Evolutionary conservation across 1,284 basidiomycete species (phyloP).

Genomic region (Anthracocystis setariae): DNA sequence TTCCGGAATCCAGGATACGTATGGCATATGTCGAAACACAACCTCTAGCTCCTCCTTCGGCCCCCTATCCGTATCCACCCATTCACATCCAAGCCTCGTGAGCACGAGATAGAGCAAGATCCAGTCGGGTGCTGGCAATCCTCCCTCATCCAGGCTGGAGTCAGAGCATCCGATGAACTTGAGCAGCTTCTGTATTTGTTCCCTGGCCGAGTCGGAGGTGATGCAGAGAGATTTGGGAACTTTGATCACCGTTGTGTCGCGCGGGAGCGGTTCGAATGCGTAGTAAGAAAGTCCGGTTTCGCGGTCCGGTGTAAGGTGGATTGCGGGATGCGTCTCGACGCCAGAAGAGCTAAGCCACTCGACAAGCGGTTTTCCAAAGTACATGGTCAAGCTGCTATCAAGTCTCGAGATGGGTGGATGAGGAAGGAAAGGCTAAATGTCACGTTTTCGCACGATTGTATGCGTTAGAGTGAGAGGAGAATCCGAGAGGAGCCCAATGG

Average conservation of each 20-base stretch:
- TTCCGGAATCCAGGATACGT: constrained; percentile 45
- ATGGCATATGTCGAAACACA: constrained; percentile 31
- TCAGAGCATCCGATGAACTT: not conserved
- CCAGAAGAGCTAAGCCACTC: constrained; percentile 24
- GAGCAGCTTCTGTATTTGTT: constrained; percentile 1
- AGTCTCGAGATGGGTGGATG: constrained; percentile 1
- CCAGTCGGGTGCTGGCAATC: constrained; percentile 27
- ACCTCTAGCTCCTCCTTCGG: not conserved
- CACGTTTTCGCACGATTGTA: too few species aligned
- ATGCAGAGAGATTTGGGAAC: constrained; percentile 34
- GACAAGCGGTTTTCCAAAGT: constrained; percentile 4
- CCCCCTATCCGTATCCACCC: not conserved
- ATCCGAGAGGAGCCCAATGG: too few species aligned
- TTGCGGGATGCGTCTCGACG: constrained; percentile 17
- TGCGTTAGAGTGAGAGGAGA: too few species aligned
- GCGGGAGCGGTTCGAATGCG: constrained; percentile 12
- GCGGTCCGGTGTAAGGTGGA: constrained; percentile 25
- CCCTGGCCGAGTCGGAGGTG: constrained; percentile 16
- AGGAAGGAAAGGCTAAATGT: constrained; percentile 6
- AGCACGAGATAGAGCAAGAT: constrained; percentile 40
- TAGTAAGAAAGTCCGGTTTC: constrained; percentile 33
- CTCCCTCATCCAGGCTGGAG: not conserved
- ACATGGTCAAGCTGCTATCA: not conserved
- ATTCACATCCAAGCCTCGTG: constrained; percentile 8
- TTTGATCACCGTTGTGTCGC: constrained; percentile 22